phyloP scores from a whole-genome alignment of 345 rosid genomes.

The Durio zibethinus region DNA sequence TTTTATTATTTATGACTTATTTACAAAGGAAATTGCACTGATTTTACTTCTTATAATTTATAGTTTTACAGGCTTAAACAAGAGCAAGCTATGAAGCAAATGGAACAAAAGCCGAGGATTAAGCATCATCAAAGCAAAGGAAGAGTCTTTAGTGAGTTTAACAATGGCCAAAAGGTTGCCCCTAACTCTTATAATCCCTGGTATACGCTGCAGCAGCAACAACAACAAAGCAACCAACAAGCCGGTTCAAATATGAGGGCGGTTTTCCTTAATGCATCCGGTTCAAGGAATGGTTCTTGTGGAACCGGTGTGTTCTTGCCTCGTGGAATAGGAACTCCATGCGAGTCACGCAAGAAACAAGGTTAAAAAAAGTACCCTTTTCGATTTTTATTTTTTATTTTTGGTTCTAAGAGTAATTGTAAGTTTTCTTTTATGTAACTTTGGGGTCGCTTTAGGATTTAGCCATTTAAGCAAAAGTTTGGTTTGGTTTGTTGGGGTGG shows the following conservation, averaged over 20 bases:
- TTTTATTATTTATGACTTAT: background rate
- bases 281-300: constrained; percentile 45
- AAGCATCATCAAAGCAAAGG: constrained; percentile 22
- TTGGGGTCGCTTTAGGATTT: background rate
- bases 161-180: constrained; percentile 17
- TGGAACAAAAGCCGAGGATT: constrained; percentile 15
- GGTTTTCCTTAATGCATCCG: constrained; percentile 52
- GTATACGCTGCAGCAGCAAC: constrained; percentile 18
- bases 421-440: background rate
- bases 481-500: constrained; percentile 22
- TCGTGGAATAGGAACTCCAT: constrained; percentile 32
- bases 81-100: constrained; percentile 36
- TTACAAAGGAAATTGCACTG: background rate
- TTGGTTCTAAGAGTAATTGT: background rate
- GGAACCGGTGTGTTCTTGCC: constrained; percentile 98
- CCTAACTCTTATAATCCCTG: constrained; percentile 7
- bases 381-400: background rate
- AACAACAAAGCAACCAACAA: constrained; percentile 32
- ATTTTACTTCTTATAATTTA: background rate
- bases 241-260: constrained; percentile 52
- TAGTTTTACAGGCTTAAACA: constrained; percentile 43
- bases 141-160: constrained; percentile 16
- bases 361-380: constrained; percentile 27
- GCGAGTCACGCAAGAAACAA: constrained; percentile 55
- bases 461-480: constrained; percentile 4